phyloP scores from a whole-genome alignment of 345 rosid species.

The Sisymbrium altissimum region DNA sequence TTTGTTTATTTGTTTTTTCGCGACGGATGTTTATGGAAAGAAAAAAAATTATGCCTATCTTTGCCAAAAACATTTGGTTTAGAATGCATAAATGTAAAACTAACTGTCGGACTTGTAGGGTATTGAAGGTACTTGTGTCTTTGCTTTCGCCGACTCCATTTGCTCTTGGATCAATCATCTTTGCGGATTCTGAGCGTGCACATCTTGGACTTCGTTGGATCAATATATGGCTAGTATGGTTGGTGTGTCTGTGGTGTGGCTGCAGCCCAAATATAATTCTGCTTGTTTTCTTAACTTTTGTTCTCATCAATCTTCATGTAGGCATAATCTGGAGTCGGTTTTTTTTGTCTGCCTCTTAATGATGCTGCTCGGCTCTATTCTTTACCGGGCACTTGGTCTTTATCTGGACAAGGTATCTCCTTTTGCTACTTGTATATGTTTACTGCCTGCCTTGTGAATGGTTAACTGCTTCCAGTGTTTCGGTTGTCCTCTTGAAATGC shows the following conservation, averaged over 20 bases:
- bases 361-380: no score
- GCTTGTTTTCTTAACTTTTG: no score
- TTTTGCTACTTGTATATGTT: no score
- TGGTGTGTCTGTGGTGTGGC: constrained; percentile 15
- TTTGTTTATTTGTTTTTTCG: background rate
- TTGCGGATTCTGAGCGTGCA: constrained; percentile 99
- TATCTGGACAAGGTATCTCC: no score
- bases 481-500: no score
- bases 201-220: constrained; percentile 99
- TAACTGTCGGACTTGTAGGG: constrained; percentile 45
- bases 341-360: no score
- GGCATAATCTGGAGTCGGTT: no score
- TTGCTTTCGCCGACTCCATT: constrained; percentile 94
- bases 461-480: no score
- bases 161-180: constrained; percentile 93
- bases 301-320: no score
- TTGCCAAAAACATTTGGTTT: constrained; percentile 13
- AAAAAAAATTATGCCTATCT: constrained; percentile 12
- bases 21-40: background rate
- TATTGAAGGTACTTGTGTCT: constrained; percentile 74
- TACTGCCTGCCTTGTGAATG: no score
- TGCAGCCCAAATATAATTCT: no score
- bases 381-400: no score
- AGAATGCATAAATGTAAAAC: constrained; percentile 10
- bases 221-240: constrained; percentile 91